phyloP scores from a whole-genome alignment of 345 rosid genomes.

The Acer saccharum region DNA sequence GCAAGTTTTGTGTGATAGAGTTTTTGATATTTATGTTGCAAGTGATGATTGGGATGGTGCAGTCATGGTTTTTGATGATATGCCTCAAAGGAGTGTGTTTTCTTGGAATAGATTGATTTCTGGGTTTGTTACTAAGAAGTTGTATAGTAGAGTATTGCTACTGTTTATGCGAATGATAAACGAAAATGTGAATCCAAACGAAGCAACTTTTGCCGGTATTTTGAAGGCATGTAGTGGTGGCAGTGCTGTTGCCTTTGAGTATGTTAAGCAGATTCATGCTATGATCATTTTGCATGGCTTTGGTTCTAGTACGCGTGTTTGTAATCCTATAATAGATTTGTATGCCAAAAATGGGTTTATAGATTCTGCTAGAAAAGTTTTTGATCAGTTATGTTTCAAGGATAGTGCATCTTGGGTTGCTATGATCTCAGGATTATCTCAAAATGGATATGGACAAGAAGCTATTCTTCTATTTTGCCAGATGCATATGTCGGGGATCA shows the following conservation, averaged over 20 bases:
- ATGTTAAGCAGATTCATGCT: slow-evolving; percentile 66
- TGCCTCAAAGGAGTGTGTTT: slow-evolving; percentile 50
- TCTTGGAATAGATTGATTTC: slow-evolving; percentile 59
- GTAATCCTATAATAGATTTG: slow-evolving; percentile 71
- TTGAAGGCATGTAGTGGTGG: slow-evolving; percentile 53
- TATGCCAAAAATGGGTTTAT: slow-evolving; percentile 65
- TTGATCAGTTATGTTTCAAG: slow-evolving; percentile 49
- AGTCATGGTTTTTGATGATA: slow-evolving; percentile 62
- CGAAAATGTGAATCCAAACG: slow-evolving; percentile 46
- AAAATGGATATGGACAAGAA: slow-evolving; percentile 58
- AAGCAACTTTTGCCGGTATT: slow-evolving; percentile 42
- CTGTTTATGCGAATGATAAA: slow-evolving; percentile 44
- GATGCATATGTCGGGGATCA: slow-evolving; percentile 56
- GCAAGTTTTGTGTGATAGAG: slow-evolving; percentile 40
- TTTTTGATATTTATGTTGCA: slow-evolving; percentile 48
- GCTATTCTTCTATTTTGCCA: slow-evolving; percentile 57
- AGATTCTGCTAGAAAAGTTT: slow-evolving; percentile 54
- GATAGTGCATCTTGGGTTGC: slow-evolving; percentile 87
- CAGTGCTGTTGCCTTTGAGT: slow-evolving; percentile 33
- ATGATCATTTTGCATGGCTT: slow-evolving; percentile 61
- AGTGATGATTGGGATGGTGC: slow-evolving; percentile 48
- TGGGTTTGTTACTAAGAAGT: slow-evolving; percentile 42
- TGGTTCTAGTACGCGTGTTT: slow-evolving; percentile 39
- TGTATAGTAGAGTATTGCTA: slow-evolving; percentile 33
- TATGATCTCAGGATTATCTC: slow-evolving; percentile 74